phyloP scores from a whole-genome alignment of 2,329 filamentous ascomycete species.

The Colletotrichum siamense region DNA sequence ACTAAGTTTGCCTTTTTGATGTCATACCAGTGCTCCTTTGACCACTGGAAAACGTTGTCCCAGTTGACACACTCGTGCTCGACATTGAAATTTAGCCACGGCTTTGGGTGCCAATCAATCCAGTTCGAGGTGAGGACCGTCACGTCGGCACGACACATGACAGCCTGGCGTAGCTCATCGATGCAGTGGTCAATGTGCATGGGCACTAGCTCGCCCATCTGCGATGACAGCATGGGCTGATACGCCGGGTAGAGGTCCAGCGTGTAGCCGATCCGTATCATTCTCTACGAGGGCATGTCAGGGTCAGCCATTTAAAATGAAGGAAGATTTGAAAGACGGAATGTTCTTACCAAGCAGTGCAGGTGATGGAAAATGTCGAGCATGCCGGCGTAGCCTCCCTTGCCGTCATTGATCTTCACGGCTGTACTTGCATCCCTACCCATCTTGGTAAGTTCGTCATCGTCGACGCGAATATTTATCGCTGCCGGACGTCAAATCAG shows the following conservation, averaged over 20 bases:
- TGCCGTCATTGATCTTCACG: background rate
- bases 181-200: background rate
- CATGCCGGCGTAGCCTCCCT: background rate
- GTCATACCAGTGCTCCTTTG: background rate
- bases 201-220: background rate
- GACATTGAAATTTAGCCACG: background rate
- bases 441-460: background rate
- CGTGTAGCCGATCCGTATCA: background rate
- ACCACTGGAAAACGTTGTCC: background rate
- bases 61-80: background rate
- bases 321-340: accelerated
- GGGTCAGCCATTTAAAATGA: background rate
- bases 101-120: background rate
- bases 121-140: background rate
- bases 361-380: background rate
- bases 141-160: background rate
- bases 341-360: background rate
- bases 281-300: background rate
- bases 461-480: background rate
- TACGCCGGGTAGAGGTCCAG: background rate
- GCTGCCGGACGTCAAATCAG: background rate
- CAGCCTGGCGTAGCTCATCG: background rate
- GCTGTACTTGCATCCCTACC: background rate
- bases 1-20: background rate
- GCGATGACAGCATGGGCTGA: background rate